phyloP scores from a whole-genome alignment of 352 stramenopile genomes.

The Peronospora tabacina region DNA sequence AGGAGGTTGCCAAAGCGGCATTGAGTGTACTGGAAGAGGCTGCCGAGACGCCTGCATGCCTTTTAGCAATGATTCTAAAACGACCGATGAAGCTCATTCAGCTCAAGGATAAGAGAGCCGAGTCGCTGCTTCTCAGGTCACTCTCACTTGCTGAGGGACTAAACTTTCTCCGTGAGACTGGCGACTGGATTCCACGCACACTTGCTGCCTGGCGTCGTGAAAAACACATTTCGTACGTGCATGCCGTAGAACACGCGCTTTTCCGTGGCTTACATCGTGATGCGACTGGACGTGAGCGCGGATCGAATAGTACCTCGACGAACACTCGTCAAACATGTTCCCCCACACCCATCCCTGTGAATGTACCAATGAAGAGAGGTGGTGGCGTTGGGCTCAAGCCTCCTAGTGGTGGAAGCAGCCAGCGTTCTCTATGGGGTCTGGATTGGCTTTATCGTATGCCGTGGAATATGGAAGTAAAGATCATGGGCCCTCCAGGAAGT shows the following conservation, averaged over 20 bases:
- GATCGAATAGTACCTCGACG: conserved; percentile 22
- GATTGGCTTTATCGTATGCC: conserved; percentile 88
- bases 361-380: conserved; percentile 76
- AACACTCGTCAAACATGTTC: conserved; percentile 44
- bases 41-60: conserved; percentile 71
- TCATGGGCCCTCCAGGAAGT: conserved; percentile 76
- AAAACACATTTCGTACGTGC: conserved; percentile 83
- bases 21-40: conserved; percentile 84
- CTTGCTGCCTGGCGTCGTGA: conserved; percentile 68
- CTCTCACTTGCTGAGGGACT: conserved; percentile 73
- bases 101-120: conserved; percentile 68
- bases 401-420: conserved; percentile 48
- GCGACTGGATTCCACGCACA: conserved; percentile 78
- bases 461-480: conserved; percentile 90
- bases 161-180: conserved; percentile 68
- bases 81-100: conserved; percentile 68
- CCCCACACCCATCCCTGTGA: conserved; percentile 75
- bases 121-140: conserved; percentile 79
- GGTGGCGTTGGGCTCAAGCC: conserved; percentile 41
- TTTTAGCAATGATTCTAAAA: conserved; percentile 82
- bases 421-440: conserved; percentile 70
- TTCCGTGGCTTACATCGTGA: conserved; percentile 80
- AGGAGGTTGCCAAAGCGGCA: conserved; percentile 77
- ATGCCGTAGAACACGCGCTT: conserved; percentile 71
- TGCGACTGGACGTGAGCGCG: conserved; percentile 54